Percentiles rank a stretch among this genome's conserved stretches.
These are phyloP conservation scores for Boletellus ananas DNA, from an alignment of 768 basidiomycete species.

Conservation along the genomic window DNA sequence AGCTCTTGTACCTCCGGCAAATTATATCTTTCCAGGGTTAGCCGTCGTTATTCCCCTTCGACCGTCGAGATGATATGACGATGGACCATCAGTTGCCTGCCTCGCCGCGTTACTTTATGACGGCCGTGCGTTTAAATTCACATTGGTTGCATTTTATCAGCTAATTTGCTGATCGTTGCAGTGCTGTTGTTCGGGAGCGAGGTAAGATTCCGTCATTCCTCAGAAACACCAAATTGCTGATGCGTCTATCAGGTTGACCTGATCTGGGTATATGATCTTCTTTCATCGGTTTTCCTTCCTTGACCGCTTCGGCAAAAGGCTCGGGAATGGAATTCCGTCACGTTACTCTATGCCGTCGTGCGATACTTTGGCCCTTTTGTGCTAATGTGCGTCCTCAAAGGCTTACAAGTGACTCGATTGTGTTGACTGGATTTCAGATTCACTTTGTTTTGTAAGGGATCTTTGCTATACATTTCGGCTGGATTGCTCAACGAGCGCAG, in stretches of 20 bases:
- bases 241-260: slow-evolving; percentile 12
- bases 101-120: slow-evolving; percentile 13
- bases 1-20: slow-evolving; percentile 4
- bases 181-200: slow-evolving; percentile 13
- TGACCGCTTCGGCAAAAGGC: slow-evolving; percentile 6
- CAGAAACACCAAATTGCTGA: not conserved
- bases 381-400: slow-evolving; percentile 3
- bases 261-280: slow-evolving; percentile 12
- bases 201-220: not conserved
- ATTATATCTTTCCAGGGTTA: slow-evolving; percentile 7
- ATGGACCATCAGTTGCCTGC: slow-evolving; percentile 8
- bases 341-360: slow-evolving; percentile 15
- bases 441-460: slow-evolving; percentile 9
- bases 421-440: slow-evolving; percentile 4
- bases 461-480: not conserved
- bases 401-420: not conserved
- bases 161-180: not conserved
- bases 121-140: slow-evolving; percentile 10
- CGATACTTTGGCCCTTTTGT: slow-evolving; percentile 18
- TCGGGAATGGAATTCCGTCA: slow-evolving; percentile 15
- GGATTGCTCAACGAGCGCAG: slow-evolving; percentile 5
- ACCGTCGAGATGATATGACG: not conserved
- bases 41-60: not conserved
- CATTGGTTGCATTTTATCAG: too few relatives aligned
- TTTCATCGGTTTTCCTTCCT: not conserved